phyloP scores from a whole-genome alignment of 306 rosid genomes.

The Notholithocarpus densiflorus region DNA sequence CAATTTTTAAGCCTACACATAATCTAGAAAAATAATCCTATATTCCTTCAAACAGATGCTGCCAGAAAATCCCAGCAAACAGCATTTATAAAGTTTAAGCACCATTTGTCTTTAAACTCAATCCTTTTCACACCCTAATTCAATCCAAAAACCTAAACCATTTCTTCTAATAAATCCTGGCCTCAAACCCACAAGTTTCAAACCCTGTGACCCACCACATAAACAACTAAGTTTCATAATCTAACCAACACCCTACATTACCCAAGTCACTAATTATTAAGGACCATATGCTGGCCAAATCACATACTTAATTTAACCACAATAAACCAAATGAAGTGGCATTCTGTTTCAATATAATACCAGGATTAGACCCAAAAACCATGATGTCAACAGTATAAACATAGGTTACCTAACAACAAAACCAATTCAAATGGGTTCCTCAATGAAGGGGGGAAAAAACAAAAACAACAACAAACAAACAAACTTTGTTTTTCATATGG shows the following conservation, averaged over 20 bases:
- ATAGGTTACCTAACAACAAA: background rate
- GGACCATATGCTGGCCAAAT: background rate
- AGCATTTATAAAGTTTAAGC: background rate
- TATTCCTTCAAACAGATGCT: background rate
- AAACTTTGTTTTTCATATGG: no score
- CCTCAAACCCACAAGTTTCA: no score
- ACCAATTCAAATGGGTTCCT: background rate
- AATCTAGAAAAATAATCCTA: background rate
- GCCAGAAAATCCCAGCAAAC: background rate
- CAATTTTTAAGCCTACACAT: background rate
- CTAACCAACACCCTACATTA: no score
- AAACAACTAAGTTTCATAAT: no score
- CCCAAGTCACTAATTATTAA: background rate
- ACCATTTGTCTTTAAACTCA: background rate
- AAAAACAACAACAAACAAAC: no score
- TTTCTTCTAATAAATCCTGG: no score
- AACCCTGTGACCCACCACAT: no score
- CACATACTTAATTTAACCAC: background rate
- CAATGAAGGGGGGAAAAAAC: background rate
- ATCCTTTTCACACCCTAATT: no score
- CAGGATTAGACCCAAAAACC: background rate
- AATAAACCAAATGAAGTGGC: background rate
- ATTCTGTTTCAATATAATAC: background rate
- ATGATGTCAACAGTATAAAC: background rate
- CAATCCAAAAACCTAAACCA: no score